Percentiles rank a stretch among this genome's conserved stretches.
Conservation (phyloP, 805 yeast genomes). For the Ogataea pignaliae region DNA sequence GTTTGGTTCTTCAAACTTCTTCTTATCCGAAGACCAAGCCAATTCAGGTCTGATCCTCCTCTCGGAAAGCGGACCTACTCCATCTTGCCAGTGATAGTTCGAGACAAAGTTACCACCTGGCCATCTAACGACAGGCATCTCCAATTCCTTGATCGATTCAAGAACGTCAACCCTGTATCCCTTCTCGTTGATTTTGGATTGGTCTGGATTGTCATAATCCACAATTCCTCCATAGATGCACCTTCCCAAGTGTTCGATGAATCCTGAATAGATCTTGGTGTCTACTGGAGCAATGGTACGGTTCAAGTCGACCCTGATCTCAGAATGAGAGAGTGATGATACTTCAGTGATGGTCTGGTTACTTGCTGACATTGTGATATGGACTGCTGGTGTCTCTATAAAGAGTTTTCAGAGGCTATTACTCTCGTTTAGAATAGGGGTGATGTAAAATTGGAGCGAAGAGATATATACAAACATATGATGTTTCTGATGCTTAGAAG, state of each 20-base stretch:
- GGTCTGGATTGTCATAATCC: constrained; percentile 19
- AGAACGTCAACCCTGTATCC: constrained; percentile 30
- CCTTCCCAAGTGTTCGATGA: constrained; percentile 34
- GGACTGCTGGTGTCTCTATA: background rate
- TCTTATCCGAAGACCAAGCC: constrained; percentile 26
- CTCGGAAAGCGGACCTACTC: constrained; percentile 28
- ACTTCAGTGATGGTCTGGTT: constrained; percentile 17
- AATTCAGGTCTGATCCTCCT: constrained; percentile 32
- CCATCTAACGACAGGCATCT: constrained; percentile 33
- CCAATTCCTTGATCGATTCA: constrained; percentile 27
- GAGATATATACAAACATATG: too few species aligned
- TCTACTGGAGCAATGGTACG: constrained; percentile 25
- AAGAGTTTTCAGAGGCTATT: too few species aligned
- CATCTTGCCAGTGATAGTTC: constrained; percentile 33
- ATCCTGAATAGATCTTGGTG: constrained; percentile 30
- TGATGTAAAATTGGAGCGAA: too few species aligned
- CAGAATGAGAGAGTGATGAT: constrained; percentile 7
- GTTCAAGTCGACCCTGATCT: constrained; percentile 28
- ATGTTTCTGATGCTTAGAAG: too few species aligned
- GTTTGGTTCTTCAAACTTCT: constrained; percentile 25
- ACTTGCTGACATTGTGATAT: constrained; percentile 13
- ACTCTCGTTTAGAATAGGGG: too few species aligned
- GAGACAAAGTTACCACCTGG: constrained; percentile 35
- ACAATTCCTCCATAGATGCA: constrained; percentile 35
- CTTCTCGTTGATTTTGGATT: constrained; percentile 16